Conservation (phyloP, 495 filamentous ascomycete species). For the Penicillium goetzii region DNA sequence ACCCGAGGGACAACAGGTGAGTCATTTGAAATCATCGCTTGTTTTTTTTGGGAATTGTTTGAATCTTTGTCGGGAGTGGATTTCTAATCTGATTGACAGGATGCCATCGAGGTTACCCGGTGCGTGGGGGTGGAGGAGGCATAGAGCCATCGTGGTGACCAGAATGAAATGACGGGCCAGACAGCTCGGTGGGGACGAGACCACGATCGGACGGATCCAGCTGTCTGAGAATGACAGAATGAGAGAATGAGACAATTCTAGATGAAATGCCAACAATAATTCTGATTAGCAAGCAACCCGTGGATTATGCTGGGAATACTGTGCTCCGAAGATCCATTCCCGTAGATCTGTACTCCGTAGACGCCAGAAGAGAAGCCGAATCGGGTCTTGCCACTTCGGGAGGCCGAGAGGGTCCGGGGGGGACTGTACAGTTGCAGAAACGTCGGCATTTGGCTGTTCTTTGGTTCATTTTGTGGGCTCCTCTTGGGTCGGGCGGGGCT, state of each 20-base stretch:
- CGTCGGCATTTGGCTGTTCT: conserved; percentile 8
- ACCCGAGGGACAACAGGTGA: conserved; percentile 53
- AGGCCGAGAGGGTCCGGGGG: conserved; percentile 5
- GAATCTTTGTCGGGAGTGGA: no score
- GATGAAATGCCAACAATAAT: neutral
- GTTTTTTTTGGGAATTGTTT: neutral
- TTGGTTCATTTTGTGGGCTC: neutral
- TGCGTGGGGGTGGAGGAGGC: conserved; percentile 56
- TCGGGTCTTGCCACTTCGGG: conserved; percentile 1
- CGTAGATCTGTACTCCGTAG: neutral
- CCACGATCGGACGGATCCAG: neutral
- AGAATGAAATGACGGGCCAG: neutral
- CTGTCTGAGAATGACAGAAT: neutral
- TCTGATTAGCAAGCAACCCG: conserved; percentile 1
- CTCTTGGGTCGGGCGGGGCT: conserved; percentile 12
- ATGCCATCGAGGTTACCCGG: conserved; percentile 71
- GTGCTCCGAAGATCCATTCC: conserved; percentile 1
- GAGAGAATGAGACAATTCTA: neutral
- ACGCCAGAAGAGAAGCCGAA: neutral
- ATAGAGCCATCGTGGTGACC: conserved; percentile 3
- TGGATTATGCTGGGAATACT: neutral
- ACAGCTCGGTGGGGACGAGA: neutral
- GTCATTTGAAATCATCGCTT: conserved; percentile 14
- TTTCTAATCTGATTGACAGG: conserved; percentile 47
- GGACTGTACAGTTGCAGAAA: conserved; percentile 11